Base-by-base conservation (phyloP, 352 stramenopile species). In the Nothophytophthora sp. region DNA sequence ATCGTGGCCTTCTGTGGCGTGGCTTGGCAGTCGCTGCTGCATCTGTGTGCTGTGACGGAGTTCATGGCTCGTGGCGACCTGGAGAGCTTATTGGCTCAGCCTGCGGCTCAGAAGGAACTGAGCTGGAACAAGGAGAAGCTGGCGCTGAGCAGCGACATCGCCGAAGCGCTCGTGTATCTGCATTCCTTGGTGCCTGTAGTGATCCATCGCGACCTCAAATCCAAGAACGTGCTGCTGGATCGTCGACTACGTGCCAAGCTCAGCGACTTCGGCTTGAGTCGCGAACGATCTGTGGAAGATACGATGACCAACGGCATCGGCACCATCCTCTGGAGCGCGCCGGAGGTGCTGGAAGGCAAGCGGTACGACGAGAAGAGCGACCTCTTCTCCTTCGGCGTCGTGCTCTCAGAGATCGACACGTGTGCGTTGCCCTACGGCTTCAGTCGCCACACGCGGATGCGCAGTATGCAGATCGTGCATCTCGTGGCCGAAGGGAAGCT, bases 1-100 rank as follows among this genome's bases (percentile, higher is more conserved):
- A 96, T 96, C 45, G 83, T 96, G 11, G 63, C 70, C 3, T 94
- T 96, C 55, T 81, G 80, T 24, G 86, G 86, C 10, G 76, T 92
- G 15, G 82, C 78, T 10, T 94, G 83, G 83, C 76, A 92, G 55
- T 89, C 75, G 32, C 60, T 92, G 22, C 35, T 78, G 29, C 83
- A 94, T 34, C 36, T 94, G 18, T 90, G 76, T 46, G 81, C 77
- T 11, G 76, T 94, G 28, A 89, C 80, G 18, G 83, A 94, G 57
- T 94, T 85, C 52, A 83, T 94, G 60, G 70, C 84, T 33, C 67
- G 78, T n/a, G 78, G 82, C 9, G 82, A 93, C 48, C 45, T 93
- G 3, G 76, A 88, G 36, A 69, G 40, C 33, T 50, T 85, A 23
- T 48, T 90, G 27, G 57, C 51, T 4, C 67, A 74, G 24, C 59